Percentiles rank a stretch among this genome's conserved stretches.
phyloP scores from a whole-genome alignment of 2,329 filamentous ascomycete genomes.

The Fusarium clavum region DNA sequence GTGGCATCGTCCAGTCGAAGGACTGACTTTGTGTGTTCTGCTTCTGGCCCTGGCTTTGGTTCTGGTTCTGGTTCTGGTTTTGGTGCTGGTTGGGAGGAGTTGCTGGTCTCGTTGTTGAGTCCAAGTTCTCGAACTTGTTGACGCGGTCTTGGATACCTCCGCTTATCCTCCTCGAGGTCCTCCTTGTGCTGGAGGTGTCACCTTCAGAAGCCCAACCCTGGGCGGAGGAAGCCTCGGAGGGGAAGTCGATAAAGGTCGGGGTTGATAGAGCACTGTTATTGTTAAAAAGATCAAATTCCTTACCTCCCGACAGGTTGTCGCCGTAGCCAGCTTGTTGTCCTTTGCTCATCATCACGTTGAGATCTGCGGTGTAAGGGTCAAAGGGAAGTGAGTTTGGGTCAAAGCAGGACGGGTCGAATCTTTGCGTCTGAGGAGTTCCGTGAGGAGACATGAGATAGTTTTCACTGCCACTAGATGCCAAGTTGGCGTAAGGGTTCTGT shows the following conservation, averaged over 20 bases:
- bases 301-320: slow-evolving; percentile 56
- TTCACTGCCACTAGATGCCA: slow-evolving; percentile 58
- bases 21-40: slow-evolving; percentile 70
- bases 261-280: slow-evolving; percentile 61
- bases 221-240: slow-evolving; percentile 59
- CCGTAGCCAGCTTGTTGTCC: slow-evolving; percentile 59
- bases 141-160: slow-evolving; percentile 71
- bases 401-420: slow-evolving; percentile 62
- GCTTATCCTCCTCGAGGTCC: slow-evolving; percentile 64
- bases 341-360: slow-evolving; percentile 61
- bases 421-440: slow-evolving; percentile 65
- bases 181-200: slow-evolving; percentile 57
- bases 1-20: slow-evolving; percentile 7
- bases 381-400: slow-evolving; percentile 59
- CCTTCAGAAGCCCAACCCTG: slow-evolving; percentile 65
- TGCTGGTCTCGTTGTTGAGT: slow-evolving; percentile 64
- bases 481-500: slow-evolving; percentile 49
- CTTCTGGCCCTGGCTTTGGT: slow-evolving; percentile 56
- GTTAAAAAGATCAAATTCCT: slow-evolving; percentile 64
- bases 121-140: slow-evolving; percentile 68
- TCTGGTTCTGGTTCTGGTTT: slow-evolving; percentile 61
- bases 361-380: slow-evolving; percentile 58
- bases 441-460: slow-evolving; percentile 69
- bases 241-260: slow-evolving; percentile 62
- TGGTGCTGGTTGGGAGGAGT: slow-evolving; percentile 71